Conservation (phyloP, 306 rosid genomes). For the Malus domestica region ASM211411v1 NC_041800.1:9439501-9440000, state of each 20-base stretch:
- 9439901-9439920: conserved; percentile 82
- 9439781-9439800: not conserved
- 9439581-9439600: not conserved
- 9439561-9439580: not conserved
- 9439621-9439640: not conserved
- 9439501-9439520: not conserved
- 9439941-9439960: conserved; percentile 77
- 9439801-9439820: conserved; percentile 2
- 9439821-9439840: conserved; percentile 59
- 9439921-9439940: conserved; percentile 70
- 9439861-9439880: conserved; percentile 39
- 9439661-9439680: not conserved
- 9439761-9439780: not conserved
- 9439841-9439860: conserved; percentile 82
- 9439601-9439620: not conserved
- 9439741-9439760: not conserved
- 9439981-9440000: conserved; percentile 9
- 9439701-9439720: not conserved
- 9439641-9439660: not conserved
- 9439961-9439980: conserved; percentile 36
- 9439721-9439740: not conserved
- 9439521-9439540: not conserved
- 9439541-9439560: not conserved
- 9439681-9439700: not conserved
- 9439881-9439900: conserved; percentile 71